Conservation (phyloP, 116 monocot species). For the Posidonia oceanica region DNA sequence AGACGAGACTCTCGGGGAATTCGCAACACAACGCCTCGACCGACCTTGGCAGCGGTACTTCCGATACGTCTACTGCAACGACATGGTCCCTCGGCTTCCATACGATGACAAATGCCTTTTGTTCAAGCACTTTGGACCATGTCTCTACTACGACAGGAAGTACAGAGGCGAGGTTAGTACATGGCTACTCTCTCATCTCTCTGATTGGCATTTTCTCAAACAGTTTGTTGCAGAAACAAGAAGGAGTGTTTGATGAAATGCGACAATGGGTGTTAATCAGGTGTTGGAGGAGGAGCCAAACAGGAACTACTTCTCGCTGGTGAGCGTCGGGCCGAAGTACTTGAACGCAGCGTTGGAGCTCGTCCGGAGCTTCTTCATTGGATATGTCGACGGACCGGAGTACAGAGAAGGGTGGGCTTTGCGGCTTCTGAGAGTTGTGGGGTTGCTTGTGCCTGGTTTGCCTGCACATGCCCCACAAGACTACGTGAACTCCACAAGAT, state of each 20-base stretch:
- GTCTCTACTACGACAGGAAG: conserved; percentile 45
- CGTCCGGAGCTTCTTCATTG: conserved; percentile 54
- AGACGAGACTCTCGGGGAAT: conserved; percentile 39
- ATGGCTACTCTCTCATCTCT: too few relatives aligned
- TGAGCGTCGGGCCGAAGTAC: conserved; percentile 37
- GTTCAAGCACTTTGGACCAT: conserved; percentile 68
- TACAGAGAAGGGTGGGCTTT: conserved; percentile 57
- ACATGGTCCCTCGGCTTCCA: conserved; percentile 64
- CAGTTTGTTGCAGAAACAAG: too few relatives aligned
- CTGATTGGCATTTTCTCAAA: too few relatives aligned
- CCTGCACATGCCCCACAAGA: conserved; percentile 67
- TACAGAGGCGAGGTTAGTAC: conserved; percentile 36
- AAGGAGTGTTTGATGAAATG: too few relatives aligned
- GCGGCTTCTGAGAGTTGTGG: conserved; percentile 24
- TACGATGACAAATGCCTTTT: conserved; percentile 41
- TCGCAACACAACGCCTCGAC: conserved; percentile 14
- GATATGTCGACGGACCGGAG: conserved; percentile 29
- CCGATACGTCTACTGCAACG: conserved; percentile 62
- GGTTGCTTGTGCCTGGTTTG: conserved; percentile 55
- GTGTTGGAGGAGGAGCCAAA: conserved; percentile 69
- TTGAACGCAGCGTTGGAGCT: conserved; percentile 57
- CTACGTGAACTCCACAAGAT: conserved; percentile 69
- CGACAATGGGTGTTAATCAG: too few relatives aligned
- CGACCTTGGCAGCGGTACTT: conserved; percentile 29
- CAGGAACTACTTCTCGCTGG: conserved; percentile 73